phyloP scores from a whole-genome alignment of 208 protist species.

The Herpetomonas tarakana region DNA sequence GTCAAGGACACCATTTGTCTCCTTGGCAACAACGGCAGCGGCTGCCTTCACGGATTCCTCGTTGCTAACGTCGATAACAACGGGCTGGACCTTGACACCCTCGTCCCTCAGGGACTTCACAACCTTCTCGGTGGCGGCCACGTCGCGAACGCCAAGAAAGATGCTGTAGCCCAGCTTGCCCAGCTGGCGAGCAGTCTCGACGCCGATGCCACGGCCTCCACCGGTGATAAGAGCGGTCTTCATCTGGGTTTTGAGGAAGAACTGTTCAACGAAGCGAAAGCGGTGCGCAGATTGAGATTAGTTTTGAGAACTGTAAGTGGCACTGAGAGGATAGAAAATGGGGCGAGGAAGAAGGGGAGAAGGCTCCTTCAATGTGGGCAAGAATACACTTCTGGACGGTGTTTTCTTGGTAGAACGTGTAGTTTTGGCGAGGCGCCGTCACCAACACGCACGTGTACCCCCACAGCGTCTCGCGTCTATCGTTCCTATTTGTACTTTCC shows the following conservation, averaged over 20 bases:
- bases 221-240: slow-evolving; percentile 72
- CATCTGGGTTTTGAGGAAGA: not conserved
- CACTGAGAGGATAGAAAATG: too few species aligned
- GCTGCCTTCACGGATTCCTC: slow-evolving; percentile 49
- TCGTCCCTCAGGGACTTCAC: slow-evolving; percentile 26
- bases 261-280: too few species aligned
- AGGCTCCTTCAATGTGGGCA: too few species aligned
- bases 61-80: slow-evolving; percentile 43
- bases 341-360: too few species aligned
- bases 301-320: too few species aligned
- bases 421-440: too few species aligned
- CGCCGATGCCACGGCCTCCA: slow-evolving; percentile 79
- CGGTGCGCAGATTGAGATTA: too few species aligned
- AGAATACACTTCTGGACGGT: too few species aligned
- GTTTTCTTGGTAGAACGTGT: too few species aligned
- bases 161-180: slow-evolving; percentile 57
- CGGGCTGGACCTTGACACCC: slow-evolving; percentile 25
- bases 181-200: slow-evolving; percentile 57
- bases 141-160: slow-evolving; percentile 58
- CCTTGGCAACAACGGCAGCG: slow-evolving; percentile 31
- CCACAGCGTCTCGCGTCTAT: too few species aligned
- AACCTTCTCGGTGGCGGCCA: slow-evolving; percentile 32
- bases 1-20: slow-evolving; percentile 36
- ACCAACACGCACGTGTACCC: too few species aligned
- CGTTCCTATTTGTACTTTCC: too few species aligned